phyloP scores from a whole-genome alignment of 2,329 filamentous ascomycete species.

The Neoarthrinium moseri region DNA sequence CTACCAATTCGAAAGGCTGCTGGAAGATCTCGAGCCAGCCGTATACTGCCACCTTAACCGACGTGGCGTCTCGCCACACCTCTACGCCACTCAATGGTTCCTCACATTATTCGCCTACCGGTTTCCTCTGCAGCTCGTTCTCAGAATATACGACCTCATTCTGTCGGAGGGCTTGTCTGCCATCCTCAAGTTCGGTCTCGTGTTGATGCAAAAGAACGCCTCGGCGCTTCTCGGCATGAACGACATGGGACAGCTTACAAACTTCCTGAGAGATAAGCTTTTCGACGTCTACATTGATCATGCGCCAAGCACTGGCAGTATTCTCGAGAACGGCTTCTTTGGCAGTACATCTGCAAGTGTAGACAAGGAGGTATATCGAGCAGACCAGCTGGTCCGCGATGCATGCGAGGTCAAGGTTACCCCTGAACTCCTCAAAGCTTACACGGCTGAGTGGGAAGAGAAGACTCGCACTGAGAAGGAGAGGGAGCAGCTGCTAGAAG shows the following conservation, averaged over 20 bases:
- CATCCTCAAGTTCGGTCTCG: slow-evolving; percentile 90
- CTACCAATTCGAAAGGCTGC: slow-evolving; percentile 89
- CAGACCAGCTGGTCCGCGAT: slow-evolving; percentile 89
- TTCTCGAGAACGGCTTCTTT: slow-evolving; percentile 96
- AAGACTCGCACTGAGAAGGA: slow-evolving; percentile 80
- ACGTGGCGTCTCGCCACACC: slow-evolving; percentile 80
- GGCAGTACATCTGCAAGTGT: slow-evolving; percentile 84
- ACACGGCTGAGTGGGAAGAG: slow-evolving; percentile 89
- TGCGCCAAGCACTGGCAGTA: slow-evolving; percentile 84
- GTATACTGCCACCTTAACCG: slow-evolving; percentile 92
- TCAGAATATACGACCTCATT: slow-evolving; percentile 95
- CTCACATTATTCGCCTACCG: slow-evolving; percentile 97
- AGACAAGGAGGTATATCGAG: slow-evolving; percentile 94
- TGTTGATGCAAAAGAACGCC: slow-evolving; percentile 94
- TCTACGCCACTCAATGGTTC: slow-evolving; percentile 99
- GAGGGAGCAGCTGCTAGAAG: slow-evolving; percentile 77
- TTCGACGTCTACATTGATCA: slow-evolving; percentile 98
- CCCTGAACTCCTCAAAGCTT: slow-evolving; percentile 75
- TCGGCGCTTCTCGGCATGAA: slow-evolving; percentile 75
- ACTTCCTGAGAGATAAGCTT: slow-evolving; percentile 86
- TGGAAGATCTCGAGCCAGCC: slow-evolving; percentile 92
- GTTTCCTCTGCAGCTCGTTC: slow-evolving; percentile 91
- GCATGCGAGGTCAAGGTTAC: slow-evolving; percentile 86
- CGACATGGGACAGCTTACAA: slow-evolving; percentile 87
- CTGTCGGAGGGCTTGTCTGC: slow-evolving; percentile 90